Percentiles rank a stretch among this genome's conserved stretches.
Conservation (phyloP, 2,329 filamentous ascomycete species). For the Aspergillus sp. region DNA sequence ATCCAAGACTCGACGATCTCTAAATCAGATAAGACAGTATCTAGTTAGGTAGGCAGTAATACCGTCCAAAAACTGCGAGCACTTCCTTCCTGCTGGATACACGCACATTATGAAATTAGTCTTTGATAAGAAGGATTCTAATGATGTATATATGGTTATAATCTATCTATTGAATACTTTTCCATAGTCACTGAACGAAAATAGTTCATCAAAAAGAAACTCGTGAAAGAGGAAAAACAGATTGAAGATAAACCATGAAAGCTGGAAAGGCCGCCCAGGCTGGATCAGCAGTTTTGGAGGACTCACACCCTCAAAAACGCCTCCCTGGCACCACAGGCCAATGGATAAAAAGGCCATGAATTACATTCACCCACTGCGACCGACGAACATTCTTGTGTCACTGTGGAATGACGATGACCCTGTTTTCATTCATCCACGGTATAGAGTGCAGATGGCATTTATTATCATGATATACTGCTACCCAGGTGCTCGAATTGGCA, state of each 20-base stretch:
- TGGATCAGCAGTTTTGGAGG: no score
- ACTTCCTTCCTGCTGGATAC: no score
- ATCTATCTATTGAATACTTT: not conserved
- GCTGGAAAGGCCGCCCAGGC: no score
- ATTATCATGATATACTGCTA: constrained; percentile 12
- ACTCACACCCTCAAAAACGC: no score
- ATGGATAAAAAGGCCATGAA: constrained; percentile 9
- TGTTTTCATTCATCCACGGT: constrained; percentile 11
- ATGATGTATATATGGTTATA: constrained; percentile 12
- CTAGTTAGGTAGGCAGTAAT: no score
- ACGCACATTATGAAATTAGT: no score
- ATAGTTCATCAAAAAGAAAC: constrained; percentile 1
- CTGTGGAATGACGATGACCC: constrained; percentile 14
- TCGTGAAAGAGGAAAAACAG: constrained; percentile 6
- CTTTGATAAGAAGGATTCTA: no score
- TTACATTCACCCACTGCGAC: constrained; percentile 14
- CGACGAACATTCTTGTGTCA: constrained; percentile 14
- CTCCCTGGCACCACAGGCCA: no score
- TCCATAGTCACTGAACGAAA: not conserved
- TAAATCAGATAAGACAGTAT: no score
- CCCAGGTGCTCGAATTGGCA: constrained; percentile 11
- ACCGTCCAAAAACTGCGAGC: no score
- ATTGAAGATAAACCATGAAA: no score
- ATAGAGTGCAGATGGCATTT: constrained; percentile 14
- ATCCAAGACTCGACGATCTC: no score